Percentiles rank a stretch among this genome's conserved stretches.
phyloP scores from a whole-genome alignment of 768 basidiomycete species.

The Boletus reticuloceps region DNA sequence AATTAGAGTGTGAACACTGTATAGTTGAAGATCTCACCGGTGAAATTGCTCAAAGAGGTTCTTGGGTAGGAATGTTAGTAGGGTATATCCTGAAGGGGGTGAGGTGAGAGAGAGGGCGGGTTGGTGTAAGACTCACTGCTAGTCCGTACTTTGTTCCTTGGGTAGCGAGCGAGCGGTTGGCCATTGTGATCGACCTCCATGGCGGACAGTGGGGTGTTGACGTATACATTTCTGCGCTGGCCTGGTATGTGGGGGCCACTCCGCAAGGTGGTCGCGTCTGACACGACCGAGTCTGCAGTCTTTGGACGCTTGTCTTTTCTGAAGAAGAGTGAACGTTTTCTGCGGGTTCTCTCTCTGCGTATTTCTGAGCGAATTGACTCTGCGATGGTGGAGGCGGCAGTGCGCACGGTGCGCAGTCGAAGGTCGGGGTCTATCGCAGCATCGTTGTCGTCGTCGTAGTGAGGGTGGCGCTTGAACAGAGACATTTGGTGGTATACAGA shows the following conservation, averaged over 20 bases:
- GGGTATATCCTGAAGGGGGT: conserved; percentile 70
- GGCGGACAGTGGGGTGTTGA: conserved; percentile 67
- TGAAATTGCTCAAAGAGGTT: conserved; percentile 95
- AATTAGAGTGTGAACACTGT: neutral
- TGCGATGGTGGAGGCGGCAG: conserved; percentile 86
- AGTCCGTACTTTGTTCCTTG: conserved; percentile 91
- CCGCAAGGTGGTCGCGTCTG: conserved; percentile 22
- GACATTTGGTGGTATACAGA: conserved; percentile 31
- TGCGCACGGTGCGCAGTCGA: conserved; percentile 87
- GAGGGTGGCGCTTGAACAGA: conserved; percentile 38
- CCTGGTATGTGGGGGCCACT: conserved; percentile 41
- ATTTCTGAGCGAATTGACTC: conserved; percentile 82
- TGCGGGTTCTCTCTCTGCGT: conserved; percentile 52
- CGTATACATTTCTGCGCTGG: conserved; percentile 70
- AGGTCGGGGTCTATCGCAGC: conserved; percentile 79
- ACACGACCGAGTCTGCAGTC: conserved; percentile 30
- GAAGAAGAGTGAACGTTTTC: conserved; percentile 55
- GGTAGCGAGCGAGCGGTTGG: conserved; percentile 78
- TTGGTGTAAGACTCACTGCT: conserved; percentile 60
- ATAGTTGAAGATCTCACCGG: conserved; percentile 45
- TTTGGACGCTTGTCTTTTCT: conserved; percentile 51
- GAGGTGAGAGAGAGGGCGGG: neutral
- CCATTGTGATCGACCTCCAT: conserved; percentile 66
- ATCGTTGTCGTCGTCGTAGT: conserved; percentile 60
- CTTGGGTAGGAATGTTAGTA: conserved; percentile 88